phyloP scores from a whole-genome alignment of 148 eudicot genomes.

The Pharnaceum exiguum region DNA sequence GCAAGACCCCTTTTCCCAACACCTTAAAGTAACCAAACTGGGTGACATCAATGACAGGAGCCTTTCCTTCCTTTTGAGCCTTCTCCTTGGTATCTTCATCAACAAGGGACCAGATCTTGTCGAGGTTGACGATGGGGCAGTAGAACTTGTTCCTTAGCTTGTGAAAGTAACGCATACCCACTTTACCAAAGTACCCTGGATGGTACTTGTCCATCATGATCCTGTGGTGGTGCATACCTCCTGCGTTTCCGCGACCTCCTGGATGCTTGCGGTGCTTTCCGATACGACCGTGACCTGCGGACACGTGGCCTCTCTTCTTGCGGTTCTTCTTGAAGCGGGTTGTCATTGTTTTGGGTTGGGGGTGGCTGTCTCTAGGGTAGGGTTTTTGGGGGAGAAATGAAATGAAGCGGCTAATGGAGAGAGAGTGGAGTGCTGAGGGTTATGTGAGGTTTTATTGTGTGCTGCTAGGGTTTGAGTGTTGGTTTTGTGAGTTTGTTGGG shows the following conservation, averaged over 20 bases:
- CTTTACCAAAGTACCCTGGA: slow-evolving; percentile 51
- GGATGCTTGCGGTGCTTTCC: slow-evolving; percentile 57
- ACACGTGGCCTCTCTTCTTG: slow-evolving; percentile 54
- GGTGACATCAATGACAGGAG: slow-evolving; percentile 36
- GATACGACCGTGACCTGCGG: slow-evolving; percentile 49
- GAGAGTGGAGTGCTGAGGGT: not conserved
- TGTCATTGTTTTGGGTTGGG: slow-evolving; percentile 26
- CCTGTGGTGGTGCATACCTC: slow-evolving; percentile 55
- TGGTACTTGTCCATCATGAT: slow-evolving; percentile 56
- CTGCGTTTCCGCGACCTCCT: slow-evolving; percentile 54
- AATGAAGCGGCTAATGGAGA: not conserved
- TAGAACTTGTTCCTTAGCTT: slow-evolving; percentile 41
- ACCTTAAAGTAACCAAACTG: slow-evolving; percentile 51
- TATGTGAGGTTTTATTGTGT: too few relatives aligned
- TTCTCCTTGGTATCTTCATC: slow-evolving; percentile 35
- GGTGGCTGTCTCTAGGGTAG: not conserved
- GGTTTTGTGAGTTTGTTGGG: too few relatives aligned
- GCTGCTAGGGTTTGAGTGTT: too few relatives aligned
- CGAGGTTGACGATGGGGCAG: slow-evolving; percentile 43
- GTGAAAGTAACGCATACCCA: slow-evolving; percentile 51
- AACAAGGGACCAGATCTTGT: slow-evolving; percentile 38
- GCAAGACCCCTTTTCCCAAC: slow-evolving; percentile 39
- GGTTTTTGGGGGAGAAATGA: not conserved
- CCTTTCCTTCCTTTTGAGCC: slow-evolving; percentile 27
- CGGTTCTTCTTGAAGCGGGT: slow-evolving; percentile 40